Conservation (phyloP, 2,329 filamentous ascomycete species). For the Hirsutella minnesotensis region DNA sequence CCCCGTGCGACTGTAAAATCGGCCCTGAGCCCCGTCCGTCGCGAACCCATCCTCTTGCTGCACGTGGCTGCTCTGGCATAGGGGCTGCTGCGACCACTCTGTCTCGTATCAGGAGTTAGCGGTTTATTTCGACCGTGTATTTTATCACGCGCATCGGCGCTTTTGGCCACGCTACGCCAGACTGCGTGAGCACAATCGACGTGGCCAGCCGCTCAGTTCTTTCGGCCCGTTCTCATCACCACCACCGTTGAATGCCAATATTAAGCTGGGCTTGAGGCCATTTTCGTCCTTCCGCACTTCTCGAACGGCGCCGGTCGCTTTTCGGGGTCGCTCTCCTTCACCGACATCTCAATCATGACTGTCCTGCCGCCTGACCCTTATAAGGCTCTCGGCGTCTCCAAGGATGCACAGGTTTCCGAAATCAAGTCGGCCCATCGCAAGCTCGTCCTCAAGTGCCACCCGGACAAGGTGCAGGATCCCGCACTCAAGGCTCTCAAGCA, state of each 20-base stretch:
- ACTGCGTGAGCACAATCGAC: background rate
- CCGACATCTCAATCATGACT: slow-evolving; percentile 25
- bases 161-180: background rate
- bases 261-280: background rate
- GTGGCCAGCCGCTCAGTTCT: background rate
- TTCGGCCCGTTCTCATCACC: background rate
- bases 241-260: background rate
- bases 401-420: slow-evolving; percentile 54
- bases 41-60: background rate
- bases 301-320: slow-evolving; percentile 3
- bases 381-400: slow-evolving; percentile 59
- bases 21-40: background rate
- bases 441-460: slow-evolving; percentile 77
- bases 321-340: background rate
- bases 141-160: background rate
- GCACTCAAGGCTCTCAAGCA: slow-evolving; percentile 65
- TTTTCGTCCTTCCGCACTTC: background rate
- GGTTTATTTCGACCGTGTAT: background rate
- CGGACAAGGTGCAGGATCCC: slow-evolving; percentile 79
- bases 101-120: background rate
- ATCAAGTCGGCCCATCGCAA: slow-evolving; percentile 78
- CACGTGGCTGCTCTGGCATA: slow-evolving; percentile 1
- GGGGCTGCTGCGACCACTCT: background rate
- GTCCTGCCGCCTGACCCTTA: slow-evolving; percentile 64
- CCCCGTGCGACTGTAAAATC: slow-evolving; percentile 2